phyloP scores from a whole-genome alignment of 208 protist species.

The Leishmania aethiopica region DNA sequence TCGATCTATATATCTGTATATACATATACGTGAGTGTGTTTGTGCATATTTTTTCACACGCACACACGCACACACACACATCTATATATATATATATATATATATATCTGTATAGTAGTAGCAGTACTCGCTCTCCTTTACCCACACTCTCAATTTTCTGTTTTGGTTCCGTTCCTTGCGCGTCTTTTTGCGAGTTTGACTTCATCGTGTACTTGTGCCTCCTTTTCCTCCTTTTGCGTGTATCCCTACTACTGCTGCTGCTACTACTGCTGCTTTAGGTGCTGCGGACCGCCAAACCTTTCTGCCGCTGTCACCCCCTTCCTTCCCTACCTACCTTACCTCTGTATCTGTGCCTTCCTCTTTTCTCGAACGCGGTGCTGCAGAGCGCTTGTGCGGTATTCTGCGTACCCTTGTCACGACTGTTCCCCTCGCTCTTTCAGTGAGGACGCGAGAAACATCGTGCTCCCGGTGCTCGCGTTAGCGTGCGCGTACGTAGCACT shows the following conservation, averaged over 20 bases:
- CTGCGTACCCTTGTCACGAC: not conserved
- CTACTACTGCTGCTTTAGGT: not conserved
- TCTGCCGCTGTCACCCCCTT: not conserved
- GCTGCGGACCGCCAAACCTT: not conserved
- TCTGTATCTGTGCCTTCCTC: not conserved
- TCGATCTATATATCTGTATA: not conserved
- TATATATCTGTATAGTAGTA: no score
- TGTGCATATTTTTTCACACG: no score
- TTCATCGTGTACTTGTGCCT: not conserved
- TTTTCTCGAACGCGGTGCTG: not conserved
- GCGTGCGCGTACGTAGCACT: not conserved
- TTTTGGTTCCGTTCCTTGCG: not conserved
- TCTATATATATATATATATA: no score
- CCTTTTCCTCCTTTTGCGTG: not conserved
- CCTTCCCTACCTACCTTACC: not conserved
- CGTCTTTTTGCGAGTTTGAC: not conserved
- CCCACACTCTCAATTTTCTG: not conserved
- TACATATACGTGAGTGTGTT: no score
- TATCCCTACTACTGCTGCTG: conserved; percentile 4
- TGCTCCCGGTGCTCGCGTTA: not conserved
- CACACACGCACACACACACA: no score
- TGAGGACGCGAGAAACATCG: not conserved
- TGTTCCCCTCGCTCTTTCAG: not conserved
- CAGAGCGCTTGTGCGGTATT: not conserved
- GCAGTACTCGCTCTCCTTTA: not conserved